A percentile compares a stretch with the other conserved stretches of the same genome.
phyloP scores from a whole-genome alignment of 1,284 basidiomycete species.

The Heterobasidion occidentale region DNA sequence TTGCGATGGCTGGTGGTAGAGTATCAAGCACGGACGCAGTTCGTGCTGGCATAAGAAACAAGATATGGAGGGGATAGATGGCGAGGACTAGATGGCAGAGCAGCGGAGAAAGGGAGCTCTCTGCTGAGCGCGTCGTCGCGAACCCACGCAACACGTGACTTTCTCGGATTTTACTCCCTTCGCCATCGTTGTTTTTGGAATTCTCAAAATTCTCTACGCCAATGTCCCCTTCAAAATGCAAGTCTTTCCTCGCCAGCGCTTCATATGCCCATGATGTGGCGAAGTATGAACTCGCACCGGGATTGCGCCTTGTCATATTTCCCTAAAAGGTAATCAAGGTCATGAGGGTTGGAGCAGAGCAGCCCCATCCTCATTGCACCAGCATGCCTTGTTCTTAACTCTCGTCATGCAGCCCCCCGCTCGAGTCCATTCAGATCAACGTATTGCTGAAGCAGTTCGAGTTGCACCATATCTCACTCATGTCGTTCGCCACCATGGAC shows the following conservation, averaged over 20 bases:
- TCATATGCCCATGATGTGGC: background rate
- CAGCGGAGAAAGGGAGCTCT: background rate
- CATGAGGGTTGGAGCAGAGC: background rate
- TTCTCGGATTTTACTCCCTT: background rate
- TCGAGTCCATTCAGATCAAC: constrained; percentile 5
- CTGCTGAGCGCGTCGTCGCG: background rate
- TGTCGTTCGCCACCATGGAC: constrained; percentile 45
- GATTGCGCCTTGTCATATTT: background rate
- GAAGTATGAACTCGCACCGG: background rate
- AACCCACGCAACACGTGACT: background rate
- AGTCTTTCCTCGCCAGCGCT: background rate
- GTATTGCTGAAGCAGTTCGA: constrained; percentile 36
- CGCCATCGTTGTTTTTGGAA: background rate
- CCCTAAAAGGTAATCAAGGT: background rate
- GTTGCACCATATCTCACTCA: constrained; percentile 54
- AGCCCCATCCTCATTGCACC: background rate
- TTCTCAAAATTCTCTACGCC: background rate
- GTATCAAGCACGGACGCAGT: constrained; percentile 20
- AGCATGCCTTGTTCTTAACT: constrained; percentile 1
- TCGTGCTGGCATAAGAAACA: constrained; percentile 19
- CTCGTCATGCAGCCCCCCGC: background rate
- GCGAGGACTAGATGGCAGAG: background rate
- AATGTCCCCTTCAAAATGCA: background rate
- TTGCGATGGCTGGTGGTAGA: constrained; percentile 31
- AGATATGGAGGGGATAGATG: background rate